Base-by-base conservation (phyloP, 1,139 yeast species). In the Hansenula anomala region DNA sequence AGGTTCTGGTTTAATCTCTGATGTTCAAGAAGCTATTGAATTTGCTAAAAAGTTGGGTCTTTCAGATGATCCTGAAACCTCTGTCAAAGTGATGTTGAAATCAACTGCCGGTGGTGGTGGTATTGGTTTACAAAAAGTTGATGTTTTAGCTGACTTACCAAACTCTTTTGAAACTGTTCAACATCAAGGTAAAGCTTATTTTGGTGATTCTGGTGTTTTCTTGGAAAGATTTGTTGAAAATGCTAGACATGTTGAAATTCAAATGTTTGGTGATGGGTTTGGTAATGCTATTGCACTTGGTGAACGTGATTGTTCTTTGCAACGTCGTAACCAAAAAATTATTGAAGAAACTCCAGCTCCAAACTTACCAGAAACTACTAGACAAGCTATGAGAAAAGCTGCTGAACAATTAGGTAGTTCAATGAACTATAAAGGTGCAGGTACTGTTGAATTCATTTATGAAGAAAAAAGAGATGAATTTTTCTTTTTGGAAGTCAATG, bases 31-130 rank as follows among this genome's bases (percentile, higher is more conserved):
- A 54, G 97, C 97, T 4, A 68, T 71, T 43, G 71, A 67, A 44
- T 75, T 82, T 47, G 97, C 97, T n/a, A 80, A 75, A 18, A 67
- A 76, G 50, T 71, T 92, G 40, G 61, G 60, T 15, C 32, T 54
- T 26, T 52, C 58, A 11, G 88, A 80, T 46, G 92, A 87, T 56
- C 97, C 98, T 20, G 49, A 50, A 33, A 54, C 53, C 30, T 54
- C 58, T 6, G 54, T 52, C 22, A 54, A 54, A 42, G 77, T 92
- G 33, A 92, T 92, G 97, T 86, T 92, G 39, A 92, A 92, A 64
- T 85, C 96, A 17, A 90, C 97, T 45, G 97, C 97, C 27, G 98
- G 98, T 60, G 98, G 98, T 55, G 98, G 98, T 61, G 98, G 98
- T 64, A 92, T 90, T 56, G 98, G 98, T 48, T 70, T 92, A 53